Base-by-base conservation (phyloP, 805 yeast species). In the Hemisphaericaspora nanyangensis region DNA sequence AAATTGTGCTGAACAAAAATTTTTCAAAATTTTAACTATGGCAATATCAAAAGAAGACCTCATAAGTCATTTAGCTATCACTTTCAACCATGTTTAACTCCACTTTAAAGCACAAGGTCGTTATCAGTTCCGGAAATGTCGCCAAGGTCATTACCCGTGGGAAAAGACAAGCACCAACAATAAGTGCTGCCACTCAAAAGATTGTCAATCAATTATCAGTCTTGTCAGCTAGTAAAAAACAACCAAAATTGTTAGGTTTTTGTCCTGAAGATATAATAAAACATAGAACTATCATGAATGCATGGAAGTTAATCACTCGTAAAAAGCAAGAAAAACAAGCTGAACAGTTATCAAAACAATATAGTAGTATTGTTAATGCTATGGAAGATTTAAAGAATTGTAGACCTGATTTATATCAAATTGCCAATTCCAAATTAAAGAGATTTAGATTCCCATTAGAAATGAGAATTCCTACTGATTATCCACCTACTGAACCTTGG, bases 401-500 rank as follows among this genome's bases (percentile, higher is more conserved):
- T 7, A 70, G 69, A 44, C 78, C 80, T 0, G 71, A 63, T 34
- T 65, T 91, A 37, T 89, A 70, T 50, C 74, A 70, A 38, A 68
- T 68, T 24, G 95, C 96, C 8, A 81, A 78, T 50, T 59, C 60
- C 22, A 63, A 68, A 35, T 71, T 70, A 37, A 48, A 50, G 36
- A 49, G 49, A 19, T 38, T 35, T 19, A 34, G 22, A 15, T 89
- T 86, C 60, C 91, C 95, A 5, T 64, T 85, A 51, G 96, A 91
- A 54, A 58, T 87, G 59, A 79, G 93, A 55, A 79, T 86, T 7
- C 99, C 99, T 16, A 84, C 95, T 1, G 91, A 89, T 40, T 86
- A 70, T 45, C 99, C 99, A 11, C 85, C 97, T 15, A 79, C 77
- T 52, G 73, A 75, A 44, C 70, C 85, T 15, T 90, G 97, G 97